Base-by-base conservation (phyloP, 345 rosid species). In the Aquilaria malaccensis region DNA sequence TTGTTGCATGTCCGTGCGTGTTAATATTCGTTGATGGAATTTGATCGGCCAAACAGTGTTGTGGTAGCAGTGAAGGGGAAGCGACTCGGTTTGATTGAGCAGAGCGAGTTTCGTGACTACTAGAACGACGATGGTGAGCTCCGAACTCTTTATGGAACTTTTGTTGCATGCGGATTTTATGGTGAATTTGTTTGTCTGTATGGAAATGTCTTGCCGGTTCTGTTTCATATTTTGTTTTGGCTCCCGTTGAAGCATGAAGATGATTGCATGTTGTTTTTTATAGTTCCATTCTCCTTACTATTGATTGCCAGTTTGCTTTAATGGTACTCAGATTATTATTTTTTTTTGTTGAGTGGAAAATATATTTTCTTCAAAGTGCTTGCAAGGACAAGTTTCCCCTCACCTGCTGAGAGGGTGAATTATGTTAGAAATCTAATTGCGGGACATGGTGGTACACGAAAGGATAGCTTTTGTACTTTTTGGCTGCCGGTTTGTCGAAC, bases 51-150 rank as follows among this genome's bases (percentile, higher is more conserved):
- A 11, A 9, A 30, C 43, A 10, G 6, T 55, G 33, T 30, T 11
- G 12, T 13, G 11, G 43, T 55, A 37, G 58, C 13, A 13, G 33
- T 30, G 58, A 45, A 9, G 11, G 58, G 3, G 58, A 37, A 55
- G 41, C 13, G 2, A 11, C 31, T 33, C 33, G 41, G 31, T 55
- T 55, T 0, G 37, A 37, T 37, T 37, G 43, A 37, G 1, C 37
- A 30, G 58, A 55, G 13, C 32, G 29, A 54, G 12, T 13, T 31
- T 3, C 59, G 51, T 30, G 58, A 52, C 52, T 57, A 15, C 14
- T 46, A 32, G 13, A n/a, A 52, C 41, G 30, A 51, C 61, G 60
- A 71, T 71, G 75, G 75, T 71, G 57, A 41, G 52, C 47, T 65
- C 22, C 1, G 12, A 46, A 47, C 45, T 46, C 29, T 7, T 31